These are phyloP conservation scores for Talaromyces adpressus DNA, from an alignment of 495 filamentous ascomycete genomes.

Conservation along the genomic window DNA sequence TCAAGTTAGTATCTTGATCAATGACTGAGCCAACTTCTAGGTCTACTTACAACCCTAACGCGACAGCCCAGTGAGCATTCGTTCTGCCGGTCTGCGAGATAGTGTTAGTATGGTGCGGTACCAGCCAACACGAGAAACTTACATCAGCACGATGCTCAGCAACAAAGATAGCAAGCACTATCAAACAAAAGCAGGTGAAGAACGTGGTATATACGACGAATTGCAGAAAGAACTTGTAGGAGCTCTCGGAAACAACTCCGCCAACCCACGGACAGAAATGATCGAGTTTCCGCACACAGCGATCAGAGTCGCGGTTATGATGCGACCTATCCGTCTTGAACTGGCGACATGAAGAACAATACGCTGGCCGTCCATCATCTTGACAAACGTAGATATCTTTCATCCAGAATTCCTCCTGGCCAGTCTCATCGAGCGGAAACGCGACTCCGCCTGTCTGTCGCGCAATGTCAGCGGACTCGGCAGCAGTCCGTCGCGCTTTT, in stretches of 20 bases:
- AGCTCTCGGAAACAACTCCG: conserved; percentile 77
- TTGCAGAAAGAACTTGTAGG: conserved; percentile 85
- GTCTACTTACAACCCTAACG: conserved; percentile 46
- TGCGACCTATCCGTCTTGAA: conserved; percentile 84
- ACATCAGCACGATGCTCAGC: conserved; percentile 37
- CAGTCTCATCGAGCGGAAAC: conserved; percentile 20
- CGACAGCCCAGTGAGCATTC: conserved; percentile 47
- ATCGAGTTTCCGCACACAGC: conserved; percentile 85
- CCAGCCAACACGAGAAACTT: conserved; percentile 8
- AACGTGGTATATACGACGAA: conserved; percentile 66
- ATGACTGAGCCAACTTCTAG: neutral
- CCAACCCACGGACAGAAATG: conserved; percentile 97
- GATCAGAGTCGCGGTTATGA: conserved; percentile 71
- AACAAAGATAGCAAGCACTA: conserved; percentile 50
- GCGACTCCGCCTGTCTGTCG: conserved; percentile 17
- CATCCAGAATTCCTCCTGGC: conserved; percentile 57
- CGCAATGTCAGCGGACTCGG: conserved; percentile 21
- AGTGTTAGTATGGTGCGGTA: conserved; percentile 10
- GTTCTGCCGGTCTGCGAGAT: conserved; percentile 21
- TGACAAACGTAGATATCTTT: conserved; percentile 80
- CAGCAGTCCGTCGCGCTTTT: conserved; percentile 6
- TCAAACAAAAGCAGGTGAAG: conserved; percentile 58
- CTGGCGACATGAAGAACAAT: conserved; percentile 70
- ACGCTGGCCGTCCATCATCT: conserved; percentile 67
- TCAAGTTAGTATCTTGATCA: conserved; percentile 10